Base-by-base conservation (phyloP, 2,329 filamentous ascomycete species). In the Cladosporium sp. region DNA sequence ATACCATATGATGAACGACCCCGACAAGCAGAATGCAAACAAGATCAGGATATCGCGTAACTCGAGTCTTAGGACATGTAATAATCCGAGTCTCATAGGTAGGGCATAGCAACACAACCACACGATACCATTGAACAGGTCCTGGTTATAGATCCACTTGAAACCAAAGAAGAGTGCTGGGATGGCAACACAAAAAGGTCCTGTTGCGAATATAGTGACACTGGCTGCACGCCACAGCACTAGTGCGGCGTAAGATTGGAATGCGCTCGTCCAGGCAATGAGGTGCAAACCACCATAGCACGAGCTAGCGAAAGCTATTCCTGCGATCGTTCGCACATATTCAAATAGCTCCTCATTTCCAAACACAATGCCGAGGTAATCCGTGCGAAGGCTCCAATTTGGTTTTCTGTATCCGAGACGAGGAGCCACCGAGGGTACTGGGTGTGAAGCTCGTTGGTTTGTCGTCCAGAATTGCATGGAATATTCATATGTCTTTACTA, bases 281-380 rank as follows among this genome's bases (percentile, higher is more conserved):
- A 52, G 26, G 38, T 62, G 59, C 32, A 62, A 36, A 15, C 38
- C 59, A 5, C 59, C 59, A 11, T 62, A 62, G 30, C 44, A 62
- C 18, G 28, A 11, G 7, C 44, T n/a, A 32, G 49, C 59, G 6
- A 62, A 51, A 3, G 59, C 26, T 4, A 34, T 26, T 21, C 59
- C 59, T 4, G 38, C 28, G 3, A 47, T 30, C 6, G 18, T 18
- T 24, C 38, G 41, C 21, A 18, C 12, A 4, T 12, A 18, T 7
- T n/a, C 11, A 57, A 30, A 34, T 12, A 0, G 18, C 30, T 14
- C 7, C 2, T 7, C 4, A 15, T 10, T 7, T 30, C 2, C 24
- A 24, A 52, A 15, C 3, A 24, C 21, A 28, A 12, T 4, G 15
- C 6, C 7, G 0, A 55, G 2, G 11, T 28, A 14, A 52, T 52